A percentile compares a stretch with the other conserved stretches of the same genome.
Evolutionary conservation across 2,329 filamentous ascomycete species (phyloP).

Genomic region (Drechslerella coelobrocha): DNA sequence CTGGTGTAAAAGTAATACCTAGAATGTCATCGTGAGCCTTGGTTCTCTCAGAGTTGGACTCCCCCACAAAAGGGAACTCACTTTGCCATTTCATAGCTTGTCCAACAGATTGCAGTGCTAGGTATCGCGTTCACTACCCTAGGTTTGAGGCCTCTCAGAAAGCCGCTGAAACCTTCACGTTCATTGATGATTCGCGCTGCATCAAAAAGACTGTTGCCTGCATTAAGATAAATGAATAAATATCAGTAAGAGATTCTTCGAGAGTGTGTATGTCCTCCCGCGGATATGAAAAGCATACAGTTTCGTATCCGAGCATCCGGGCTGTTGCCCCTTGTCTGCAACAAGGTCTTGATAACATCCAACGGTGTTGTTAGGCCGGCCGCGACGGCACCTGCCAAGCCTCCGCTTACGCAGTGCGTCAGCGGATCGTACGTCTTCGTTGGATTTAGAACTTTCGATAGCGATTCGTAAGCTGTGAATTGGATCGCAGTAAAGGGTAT

Average conservation of each 20-base stretch:
- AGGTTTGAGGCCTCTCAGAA: conserved; percentile 90
- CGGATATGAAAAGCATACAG: too few species aligned
- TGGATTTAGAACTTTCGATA: conserved; percentile 92
- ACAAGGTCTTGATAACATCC: conserved; percentile 96
- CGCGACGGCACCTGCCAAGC: conserved; percentile 88
- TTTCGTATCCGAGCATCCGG: conserved; percentile 79
- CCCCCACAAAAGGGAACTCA: conserved; percentile 25
- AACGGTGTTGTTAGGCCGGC: conserved; percentile 93
- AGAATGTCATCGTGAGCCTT: not conserved
- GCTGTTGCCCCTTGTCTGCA: conserved; percentile 89
- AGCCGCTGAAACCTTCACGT: conserved; percentile 82
- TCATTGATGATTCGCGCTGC: conserved; percentile 82
- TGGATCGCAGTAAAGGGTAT: conserved; percentile 97
- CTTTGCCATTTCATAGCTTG: conserved; percentile 56
- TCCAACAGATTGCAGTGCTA: conserved; percentile 97
- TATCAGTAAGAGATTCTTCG: too few species aligned
- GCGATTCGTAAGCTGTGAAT: conserved; percentile 96
- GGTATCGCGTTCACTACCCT: conserved; percentile 96
- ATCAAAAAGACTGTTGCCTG: conserved; percentile 77
- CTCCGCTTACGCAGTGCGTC: conserved; percentile 91
- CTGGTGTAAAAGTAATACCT: not conserved
- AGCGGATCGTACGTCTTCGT: conserved; percentile 84
- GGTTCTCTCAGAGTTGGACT: not conserved
- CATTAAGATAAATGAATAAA: not conserved
- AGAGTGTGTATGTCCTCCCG: too few species aligned